Evolutionary conservation across 2,329 filamentous ascomycete genomes (phyloP).

Genomic region (Harringtonia aguacate): DNA sequence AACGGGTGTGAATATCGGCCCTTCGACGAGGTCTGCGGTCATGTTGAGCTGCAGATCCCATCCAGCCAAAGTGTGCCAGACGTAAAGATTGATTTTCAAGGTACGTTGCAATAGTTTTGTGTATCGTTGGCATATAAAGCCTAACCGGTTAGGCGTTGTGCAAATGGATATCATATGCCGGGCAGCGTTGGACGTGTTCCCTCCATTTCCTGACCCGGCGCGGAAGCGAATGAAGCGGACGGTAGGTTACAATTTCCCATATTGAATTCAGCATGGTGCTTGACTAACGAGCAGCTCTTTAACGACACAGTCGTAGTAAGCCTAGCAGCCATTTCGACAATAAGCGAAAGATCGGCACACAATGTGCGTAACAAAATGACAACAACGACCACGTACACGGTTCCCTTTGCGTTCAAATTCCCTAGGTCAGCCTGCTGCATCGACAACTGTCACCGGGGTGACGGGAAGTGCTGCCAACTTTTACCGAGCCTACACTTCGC

Average conservation of each 20-base stretch:
- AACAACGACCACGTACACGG: background rate
- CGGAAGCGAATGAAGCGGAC: background rate
- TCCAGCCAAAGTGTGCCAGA: background rate
- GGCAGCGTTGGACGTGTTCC: background rate
- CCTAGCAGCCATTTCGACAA: too few relatives aligned
- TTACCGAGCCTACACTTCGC: slow-evolving; percentile 1
- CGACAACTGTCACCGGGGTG: background rate
- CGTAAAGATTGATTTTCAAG: slow-evolving; percentile 1
- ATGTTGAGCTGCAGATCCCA: slow-evolving; percentile 3
- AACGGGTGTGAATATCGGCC: slow-evolving; percentile 2
- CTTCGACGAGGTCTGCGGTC: slow-evolving; percentile 1
- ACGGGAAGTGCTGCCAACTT: background rate
- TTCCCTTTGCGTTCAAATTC: background rate
- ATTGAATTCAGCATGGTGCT: too few relatives aligned
- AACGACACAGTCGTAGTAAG: too few relatives aligned
- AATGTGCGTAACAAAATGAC: too few relatives aligned
- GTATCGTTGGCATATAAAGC: too few relatives aligned
- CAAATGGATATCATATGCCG: background rate
- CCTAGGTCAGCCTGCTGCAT: background rate
- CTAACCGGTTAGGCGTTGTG: background rate
- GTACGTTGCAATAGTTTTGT: too few relatives aligned
- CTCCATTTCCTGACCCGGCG: background rate
- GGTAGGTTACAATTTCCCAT: too few relatives aligned
- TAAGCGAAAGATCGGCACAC: too few relatives aligned
- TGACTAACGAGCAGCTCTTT: too few relatives aligned